Evolutionary conservation across 2,329 filamentous ascomycete genomes (phyloP), one percentile per base, ranked within the genome.

Genomic region (Niveomyces coronatus): DNA sequence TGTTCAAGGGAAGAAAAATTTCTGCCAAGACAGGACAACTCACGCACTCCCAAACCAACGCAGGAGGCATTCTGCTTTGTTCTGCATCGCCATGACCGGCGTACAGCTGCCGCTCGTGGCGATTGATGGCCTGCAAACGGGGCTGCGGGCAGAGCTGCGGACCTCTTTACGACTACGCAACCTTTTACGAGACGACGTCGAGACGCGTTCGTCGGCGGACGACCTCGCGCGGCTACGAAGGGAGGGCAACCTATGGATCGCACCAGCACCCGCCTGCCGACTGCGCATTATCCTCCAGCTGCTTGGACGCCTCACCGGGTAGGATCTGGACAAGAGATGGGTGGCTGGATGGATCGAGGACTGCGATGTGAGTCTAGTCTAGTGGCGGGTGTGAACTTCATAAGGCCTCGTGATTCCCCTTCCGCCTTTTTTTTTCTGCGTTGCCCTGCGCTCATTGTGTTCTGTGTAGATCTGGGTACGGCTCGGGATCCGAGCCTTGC

Each of bases 401-500:
- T n/a, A n/a, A n/a, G n/a, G n/a, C n/a, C n/a, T n/a, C n/a, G n/a
- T n/a, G n/a, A n/a, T n/a, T n/a, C n/a, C n/a, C n/a, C n/a, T n/a
- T n/a, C n/a, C n/a, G n/a, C n/a, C n/a, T n/a, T n/a, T n/a, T n/a
- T n/a, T n/a, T n/a, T n/a, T n/a, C n/a, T n/a, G n/a, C n/a, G n/a
- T n/a, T n/a, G n/a, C n/a, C n/a, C n/a, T n/a, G n/a, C n/a, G n/a
- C n/a, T n/a, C n/a, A n/a, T n/a, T n/a, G n/a, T n/a, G n/a, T n/a
- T n/a, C n/a, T n/a, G n/a, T 15, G n/a, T 29, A 61, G 58, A 19
- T 57, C 4, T 61, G 60, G 58, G 28, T 45, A 37, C 49, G 50
- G 3, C 41, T 61, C 1, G 52, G 53, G 2, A 24, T 63, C 26
- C 47, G 42, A 5, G 40, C 62, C 3, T 47, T 50, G 13, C 39